phyloP scores from a whole-genome alignment of 169 alveolate genomes.

The Eimeria falciformis region DNA sequence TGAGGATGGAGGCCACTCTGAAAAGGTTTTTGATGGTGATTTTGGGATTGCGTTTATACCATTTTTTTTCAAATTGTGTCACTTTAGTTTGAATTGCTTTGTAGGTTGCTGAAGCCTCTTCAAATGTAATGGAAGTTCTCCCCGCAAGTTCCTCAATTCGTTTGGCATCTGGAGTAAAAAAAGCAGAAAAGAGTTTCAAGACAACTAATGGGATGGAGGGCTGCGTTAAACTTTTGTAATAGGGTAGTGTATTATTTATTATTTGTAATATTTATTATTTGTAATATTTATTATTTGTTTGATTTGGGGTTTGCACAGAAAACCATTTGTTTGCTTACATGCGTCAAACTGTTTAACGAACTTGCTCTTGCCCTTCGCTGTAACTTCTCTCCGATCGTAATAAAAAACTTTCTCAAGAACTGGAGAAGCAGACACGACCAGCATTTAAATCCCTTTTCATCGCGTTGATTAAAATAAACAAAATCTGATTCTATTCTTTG shows the following conservation, averaged over 20 bases:
- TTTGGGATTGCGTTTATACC: not conserved
- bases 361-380: conserved; percentile 1
- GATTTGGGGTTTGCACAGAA: too few species aligned
- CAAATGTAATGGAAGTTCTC: not conserved
- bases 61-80: not conserved
- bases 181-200: not conserved
- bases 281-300: too few species aligned
- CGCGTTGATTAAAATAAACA: too few species aligned
- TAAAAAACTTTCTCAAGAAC: conserved; percentile 28
- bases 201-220: too few species aligned
- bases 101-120: not conserved
- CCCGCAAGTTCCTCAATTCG: not conserved
- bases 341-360: not conserved
- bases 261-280: too few species aligned
- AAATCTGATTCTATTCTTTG: too few species aligned
- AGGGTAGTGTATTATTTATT: too few species aligned
- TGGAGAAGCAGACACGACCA: not conserved
- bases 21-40: not conserved
- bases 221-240: too few species aligned
- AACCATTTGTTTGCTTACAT: not conserved
- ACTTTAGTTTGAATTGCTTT: not conserved
- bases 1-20: not conserved
- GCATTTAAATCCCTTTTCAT: too few species aligned
- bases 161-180: not conserved
- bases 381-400: conserved; percentile 30